A percentile compares a stretch with the other conserved stretches of the same genome.
Conservation (phyloP, 164 flowering plant genomes). For the Macadamia tetraphylla region DNA sequence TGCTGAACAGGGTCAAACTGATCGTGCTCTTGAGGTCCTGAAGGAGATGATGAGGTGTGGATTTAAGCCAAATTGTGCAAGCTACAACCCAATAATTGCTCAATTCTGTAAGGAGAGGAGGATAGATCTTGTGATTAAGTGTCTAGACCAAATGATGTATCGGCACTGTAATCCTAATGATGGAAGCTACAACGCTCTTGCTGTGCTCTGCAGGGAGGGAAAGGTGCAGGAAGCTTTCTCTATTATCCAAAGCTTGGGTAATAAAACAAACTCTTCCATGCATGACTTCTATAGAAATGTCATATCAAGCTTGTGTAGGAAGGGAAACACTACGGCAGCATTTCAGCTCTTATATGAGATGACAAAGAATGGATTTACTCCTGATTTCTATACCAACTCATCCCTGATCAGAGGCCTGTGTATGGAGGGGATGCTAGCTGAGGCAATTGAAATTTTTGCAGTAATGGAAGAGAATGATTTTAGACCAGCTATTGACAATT, state of each 20-base stretch:
- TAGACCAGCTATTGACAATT: slow-evolving; percentile 56
- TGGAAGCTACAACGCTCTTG: slow-evolving; percentile 77
- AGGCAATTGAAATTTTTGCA: slow-evolving; percentile 53
- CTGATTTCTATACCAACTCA: slow-evolving; percentile 69
- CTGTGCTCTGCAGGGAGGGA: slow-evolving; percentile 55
- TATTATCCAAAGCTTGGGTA: slow-evolving; percentile 57
- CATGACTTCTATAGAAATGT: slow-evolving; percentile 61
- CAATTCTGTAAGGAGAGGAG: slow-evolving; percentile 63
- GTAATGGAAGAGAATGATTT: slow-evolving; percentile 59
- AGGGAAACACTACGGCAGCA: slow-evolving; percentile 76
- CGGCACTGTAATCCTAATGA: slow-evolving; percentile 59
- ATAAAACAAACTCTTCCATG: slow-evolving; percentile 37
- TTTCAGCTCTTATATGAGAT: slow-evolving; percentile 73
- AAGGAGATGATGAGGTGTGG: slow-evolving; percentile 48
- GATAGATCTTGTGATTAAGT: slow-evolving; percentile 47
- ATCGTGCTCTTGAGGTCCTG: slow-evolving; percentile 58
- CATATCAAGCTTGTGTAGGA: slow-evolving; percentile 65
- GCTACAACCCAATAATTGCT: slow-evolving; percentile 71
- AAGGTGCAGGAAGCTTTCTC: slow-evolving; percentile 70
- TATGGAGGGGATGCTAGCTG: slow-evolving; percentile 74
- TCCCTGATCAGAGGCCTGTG: slow-evolving; percentile 82
- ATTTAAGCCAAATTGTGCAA: slow-evolving; percentile 55
- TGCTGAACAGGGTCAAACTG: slow-evolving; percentile 51
- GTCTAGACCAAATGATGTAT: slow-evolving; percentile 62
- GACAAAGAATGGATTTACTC: slow-evolving; percentile 63